Evolutionary conservation across 2,329 filamentous ascomycete genomes (phyloP).

Genomic region (Davidsoniella eucalypti): DNA sequence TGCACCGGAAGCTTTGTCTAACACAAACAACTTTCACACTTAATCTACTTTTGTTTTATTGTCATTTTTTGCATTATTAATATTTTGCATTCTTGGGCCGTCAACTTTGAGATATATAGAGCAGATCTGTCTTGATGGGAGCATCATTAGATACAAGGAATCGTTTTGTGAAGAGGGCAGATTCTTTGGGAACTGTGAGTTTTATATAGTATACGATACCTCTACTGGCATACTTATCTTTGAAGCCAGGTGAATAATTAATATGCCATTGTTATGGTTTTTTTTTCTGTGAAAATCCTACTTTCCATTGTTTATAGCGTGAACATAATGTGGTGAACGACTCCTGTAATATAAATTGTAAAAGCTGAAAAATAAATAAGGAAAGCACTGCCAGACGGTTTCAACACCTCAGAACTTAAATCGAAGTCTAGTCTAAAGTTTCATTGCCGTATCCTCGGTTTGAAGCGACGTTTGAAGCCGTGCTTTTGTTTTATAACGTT

Average conservation of each 20-base stretch:
- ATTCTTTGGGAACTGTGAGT: background rate
- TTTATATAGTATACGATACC: background rate
- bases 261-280: background rate
- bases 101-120: background rate
- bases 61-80: background rate
- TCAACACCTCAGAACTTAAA: too few relatives aligned
- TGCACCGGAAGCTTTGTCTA: background rate
- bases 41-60: background rate
- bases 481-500: too few relatives aligned
- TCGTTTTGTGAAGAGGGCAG: background rate
- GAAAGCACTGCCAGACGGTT: too few relatives aligned
- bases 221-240: background rate
- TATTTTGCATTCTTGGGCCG: background rate
- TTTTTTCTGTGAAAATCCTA: background rate
- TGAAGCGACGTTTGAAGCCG: too few relatives aligned
- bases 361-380: too few relatives aligned
- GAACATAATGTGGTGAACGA: too few relatives aligned
- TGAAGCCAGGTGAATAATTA: background rate
- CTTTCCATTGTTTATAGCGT: too few relatives aligned
- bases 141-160: background rate
- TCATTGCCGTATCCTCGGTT: too few relatives aligned
- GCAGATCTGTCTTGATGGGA: slow-evolving; percentile 2
- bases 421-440: too few relatives aligned
- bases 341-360: too few relatives aligned
- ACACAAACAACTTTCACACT: too few relatives aligned